Base-by-base conservation (phyloP, 1,139 yeast genomes). In the Diutina catenulata region DNA sequence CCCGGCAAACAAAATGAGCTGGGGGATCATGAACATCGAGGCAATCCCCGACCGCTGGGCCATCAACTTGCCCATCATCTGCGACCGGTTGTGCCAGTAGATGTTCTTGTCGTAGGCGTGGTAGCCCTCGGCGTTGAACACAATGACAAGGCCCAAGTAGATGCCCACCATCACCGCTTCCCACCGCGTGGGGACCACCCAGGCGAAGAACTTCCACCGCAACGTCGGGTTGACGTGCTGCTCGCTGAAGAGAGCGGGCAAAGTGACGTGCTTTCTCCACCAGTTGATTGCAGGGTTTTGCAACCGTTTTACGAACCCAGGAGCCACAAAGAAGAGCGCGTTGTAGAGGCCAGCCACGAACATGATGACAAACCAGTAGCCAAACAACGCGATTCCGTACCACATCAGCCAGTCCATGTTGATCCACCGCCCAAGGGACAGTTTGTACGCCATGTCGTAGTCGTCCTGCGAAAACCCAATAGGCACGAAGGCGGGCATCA, bases 11-110 rank as follows among this genome's bases (percentile, higher is more conserved):
- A 74, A 78, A 8, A 70, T 58, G 9, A 57, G 44, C 15, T 79
- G 56, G 0, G 81, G 82, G 48, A 71, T 50, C 42, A 71, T 56
- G 20, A 68, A 65, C 36, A 77, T 66, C 3, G 75, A 66, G 29
- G 79, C 50, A 24, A 76, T 64, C 23, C 84, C 33, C 74, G 57
- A 6, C 74, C 43, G 0, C 76, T 51, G 53, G 80, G 93, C 43
- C 71, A 64, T 57, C 43, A 70, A 68, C 47, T 77, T 60, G 40
- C 76, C 70, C 48, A 74, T 57, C 47, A 71, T 79, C 18, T 56
- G 52, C 3, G 45, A 27, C 28, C 41, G 37, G 28, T 45, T 37
- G 15, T 36, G 41, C 68, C 68, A 64, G 41, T 55, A 42, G 28
- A 11, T 31, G 39, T 28, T 40, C 24, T 22, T 42, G 28, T 13